Base-by-base conservation (phyloP, 345 rosid genomes). In the Gossypium stocksii region DNA sequence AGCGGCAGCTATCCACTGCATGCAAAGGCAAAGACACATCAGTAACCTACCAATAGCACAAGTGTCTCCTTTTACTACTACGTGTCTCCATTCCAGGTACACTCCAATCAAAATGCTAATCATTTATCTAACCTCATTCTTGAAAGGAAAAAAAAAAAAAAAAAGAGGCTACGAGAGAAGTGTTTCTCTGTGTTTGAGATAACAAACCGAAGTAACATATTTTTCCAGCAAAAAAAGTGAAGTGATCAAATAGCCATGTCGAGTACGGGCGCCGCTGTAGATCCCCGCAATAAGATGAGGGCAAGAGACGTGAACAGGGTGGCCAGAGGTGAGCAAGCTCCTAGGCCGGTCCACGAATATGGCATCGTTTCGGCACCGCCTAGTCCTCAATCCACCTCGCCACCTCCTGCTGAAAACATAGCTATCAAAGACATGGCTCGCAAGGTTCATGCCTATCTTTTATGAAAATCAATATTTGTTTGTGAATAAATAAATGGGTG, bases 251-350 rank as follows among this genome's bases (percentile, higher is more conserved):
- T 34, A 23, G 56, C 56, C n/a, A 75, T 75, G 77, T 72, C 75
- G 51, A 10, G 60, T 56, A 19, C 85, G 62, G 82, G 78, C 15
- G 73, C 86, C 14, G 76, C 73, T 27, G 56, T 87, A 60, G 89
- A 87, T 22, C 87, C 88, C 17, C 89, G 76, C 65, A 83, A 87
- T 74, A 87, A 82, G 84, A 86, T 87, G 89, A 83, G 89, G 67
- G 66, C 87, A 25, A 83, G 86, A 10, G 89, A 85, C 53, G 72
- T 89, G 45, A 82, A 67, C 73, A 81, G 79, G 62, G 88, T 85
- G 19, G 82, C 89, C 3, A 74, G 80, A 57, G 88, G 87, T 2
- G 68, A 89, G 54, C 88, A 87, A 73, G 86, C 86, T 7, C 87
- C 90, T 14, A 82, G 75, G 66, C 88, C 87, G 7, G 54, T 77